Evolutionary conservation across 805 yeast genomes (phyloP).

Genomic region (Nakazawaea molendinolei): DNA sequence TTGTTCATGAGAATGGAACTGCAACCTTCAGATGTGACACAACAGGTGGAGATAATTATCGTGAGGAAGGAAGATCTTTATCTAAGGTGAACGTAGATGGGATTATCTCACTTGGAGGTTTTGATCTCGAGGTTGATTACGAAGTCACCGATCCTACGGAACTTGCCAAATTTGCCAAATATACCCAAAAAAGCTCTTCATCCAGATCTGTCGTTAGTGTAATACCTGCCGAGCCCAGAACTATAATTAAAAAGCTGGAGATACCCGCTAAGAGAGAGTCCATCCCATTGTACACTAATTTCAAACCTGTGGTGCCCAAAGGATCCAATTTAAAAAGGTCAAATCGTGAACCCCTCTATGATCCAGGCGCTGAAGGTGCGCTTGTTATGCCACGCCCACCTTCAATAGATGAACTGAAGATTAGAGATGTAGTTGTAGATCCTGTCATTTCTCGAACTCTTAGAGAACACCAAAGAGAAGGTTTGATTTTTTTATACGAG

Average conservation of each 20-base stretch:
- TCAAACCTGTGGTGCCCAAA: slow-evolving; percentile 9
- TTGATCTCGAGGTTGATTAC: slow-evolving; percentile 58
- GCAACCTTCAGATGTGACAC: slow-evolving; percentile 27
- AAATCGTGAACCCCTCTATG: slow-evolving; percentile 31
- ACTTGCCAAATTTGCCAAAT: slow-evolving; percentile 13
- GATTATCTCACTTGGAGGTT: slow-evolving; percentile 44
- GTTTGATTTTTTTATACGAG: slow-evolving; percentile 73
- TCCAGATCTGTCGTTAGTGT: background rate
- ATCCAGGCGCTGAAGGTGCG: slow-evolving; percentile 28
- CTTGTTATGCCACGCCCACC: slow-evolving; percentile 32
- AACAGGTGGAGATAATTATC: slow-evolving; percentile 20
- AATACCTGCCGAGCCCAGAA: background rate
- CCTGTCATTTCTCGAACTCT: slow-evolving; percentile 45
- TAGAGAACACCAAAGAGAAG: slow-evolving; percentile 85
- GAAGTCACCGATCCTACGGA: slow-evolving; percentile 26
- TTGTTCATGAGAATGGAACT: slow-evolving; percentile 21
- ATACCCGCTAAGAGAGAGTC: background rate
- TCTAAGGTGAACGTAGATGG: slow-evolving; percentile 22
- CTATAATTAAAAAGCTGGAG: background rate
- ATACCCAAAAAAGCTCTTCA: background rate
- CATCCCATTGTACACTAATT: background rate
- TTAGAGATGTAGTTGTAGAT: slow-evolving; percentile 51
- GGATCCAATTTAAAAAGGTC: slow-evolving; percentile 1
- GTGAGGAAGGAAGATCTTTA: slow-evolving; percentile 12
- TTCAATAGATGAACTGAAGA: slow-evolving; percentile 16